These are phyloP conservation scores for Leishmania arabica DNA, from an alignment of 208 protist genomes.

Conservation along the genomic window DNA sequence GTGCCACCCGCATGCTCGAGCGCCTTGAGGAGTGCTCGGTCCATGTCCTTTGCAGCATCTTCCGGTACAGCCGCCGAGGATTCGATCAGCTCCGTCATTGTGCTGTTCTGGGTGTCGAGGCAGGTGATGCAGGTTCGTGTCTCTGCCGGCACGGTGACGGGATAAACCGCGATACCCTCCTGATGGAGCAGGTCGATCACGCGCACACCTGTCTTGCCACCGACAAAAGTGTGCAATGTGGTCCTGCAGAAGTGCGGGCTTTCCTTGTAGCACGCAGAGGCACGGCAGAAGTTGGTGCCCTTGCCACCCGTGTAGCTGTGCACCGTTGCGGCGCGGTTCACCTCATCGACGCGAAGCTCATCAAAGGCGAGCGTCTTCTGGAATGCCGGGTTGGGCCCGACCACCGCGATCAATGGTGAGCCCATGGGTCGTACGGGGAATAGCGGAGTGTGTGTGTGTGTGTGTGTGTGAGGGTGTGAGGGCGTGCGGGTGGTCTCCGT, in stretches of 20 bases:
- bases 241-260: slow-evolving; percentile 20
- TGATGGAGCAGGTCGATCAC: slow-evolving; percentile 21
- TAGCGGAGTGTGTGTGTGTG: background rate
- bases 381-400: slow-evolving; percentile 36
- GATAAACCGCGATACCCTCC: slow-evolving; percentile 29
- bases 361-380: slow-evolving; percentile 44
- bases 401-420: slow-evolving; percentile 24
- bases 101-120: slow-evolving; percentile 20
- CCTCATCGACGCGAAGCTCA: slow-evolving; percentile 24
- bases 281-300: slow-evolving; percentile 46
- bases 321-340: slow-evolving; percentile 31
- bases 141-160: slow-evolving; percentile 22
- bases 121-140: slow-evolving; percentile 45
- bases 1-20: slow-evolving; percentile 26
- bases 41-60: slow-evolving; percentile 28
- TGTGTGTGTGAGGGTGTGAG: too few relatives aligned
- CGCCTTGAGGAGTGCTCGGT: slow-evolving; percentile 6
- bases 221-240: slow-evolving; percentile 32
- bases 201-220: slow-evolving; percentile 28
- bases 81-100: slow-evolving; percentile 52
- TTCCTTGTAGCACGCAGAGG: slow-evolving; percentile 20
- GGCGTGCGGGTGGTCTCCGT: background rate
- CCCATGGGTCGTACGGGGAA: background rate
- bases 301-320: slow-evolving; percentile 41
- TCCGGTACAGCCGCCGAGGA: slow-evolving; percentile 30